phyloP scores from a whole-genome alignment of 345 rosid genomes.

The Jatropha curcas region DNA sequence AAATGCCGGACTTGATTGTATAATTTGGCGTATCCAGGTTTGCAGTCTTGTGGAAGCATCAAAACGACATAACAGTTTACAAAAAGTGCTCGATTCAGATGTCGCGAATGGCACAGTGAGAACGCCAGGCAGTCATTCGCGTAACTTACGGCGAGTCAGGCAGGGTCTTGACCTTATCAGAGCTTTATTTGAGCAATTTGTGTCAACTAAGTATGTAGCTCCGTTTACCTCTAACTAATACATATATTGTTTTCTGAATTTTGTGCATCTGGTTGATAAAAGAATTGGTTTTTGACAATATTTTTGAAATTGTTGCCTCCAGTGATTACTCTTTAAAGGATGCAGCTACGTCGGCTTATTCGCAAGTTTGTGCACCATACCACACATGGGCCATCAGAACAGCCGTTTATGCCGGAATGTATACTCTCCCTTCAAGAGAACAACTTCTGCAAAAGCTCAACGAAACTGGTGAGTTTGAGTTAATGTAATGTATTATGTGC shows the following conservation, averaged over 20 bases:
- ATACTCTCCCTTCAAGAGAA: constrained; percentile 77
- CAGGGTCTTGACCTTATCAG: constrained; percentile 92
- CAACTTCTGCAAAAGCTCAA: constrained; percentile 70
- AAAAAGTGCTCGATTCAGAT: constrained; percentile 59
- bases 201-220: constrained; percentile 47
- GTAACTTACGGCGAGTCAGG: constrained; percentile 82
- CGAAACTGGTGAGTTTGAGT: constrained; percentile 61
- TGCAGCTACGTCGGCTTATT: constrained; percentile 82
- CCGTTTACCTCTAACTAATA: not conserved
- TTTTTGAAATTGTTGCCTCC: not conserved
- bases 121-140: constrained; percentile 72
- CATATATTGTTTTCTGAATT: no score
- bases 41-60: constrained; percentile 71
- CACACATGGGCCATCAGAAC: constrained; percentile 86
- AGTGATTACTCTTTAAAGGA: constrained; percentile 71
- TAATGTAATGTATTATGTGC: no score
- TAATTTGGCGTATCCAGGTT: constrained; percentile 39
- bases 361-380: constrained; percentile 84
- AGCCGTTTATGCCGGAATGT: constrained; percentile 95
- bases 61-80: constrained; percentile 46
- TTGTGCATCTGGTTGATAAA: no score
- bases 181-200: constrained; percentile 69
- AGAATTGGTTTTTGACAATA: no score
- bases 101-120: constrained; percentile 71
- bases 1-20: no score